Percentiles rank a stretch among this genome's conserved stretches.
Conservation (phyloP, 2,329 filamentous ascomycete species). For the Penicillium sclerotiorum region DNA sequence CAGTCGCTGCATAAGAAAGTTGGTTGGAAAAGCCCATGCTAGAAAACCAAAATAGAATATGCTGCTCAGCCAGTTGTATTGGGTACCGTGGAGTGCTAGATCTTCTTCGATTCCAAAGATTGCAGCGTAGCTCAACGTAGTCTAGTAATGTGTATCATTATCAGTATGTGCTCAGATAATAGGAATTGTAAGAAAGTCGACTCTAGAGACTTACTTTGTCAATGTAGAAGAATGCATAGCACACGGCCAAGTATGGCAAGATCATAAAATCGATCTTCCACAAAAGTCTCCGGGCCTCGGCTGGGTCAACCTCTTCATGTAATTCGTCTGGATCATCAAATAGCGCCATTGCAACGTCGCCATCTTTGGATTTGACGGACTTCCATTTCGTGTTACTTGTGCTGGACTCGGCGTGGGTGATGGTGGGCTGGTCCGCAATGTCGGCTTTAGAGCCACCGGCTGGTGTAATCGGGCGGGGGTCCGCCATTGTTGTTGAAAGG, state of each 20-base stretch:
- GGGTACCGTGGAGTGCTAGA: constrained; percentile 57
- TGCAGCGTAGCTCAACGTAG: constrained; percentile 64
- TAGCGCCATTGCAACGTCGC: constrained; percentile 55
- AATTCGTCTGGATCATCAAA: constrained; percentile 54
- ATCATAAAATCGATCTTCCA: constrained; percentile 64
- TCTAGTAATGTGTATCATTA: constrained; percentile 37
- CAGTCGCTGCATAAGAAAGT: constrained; percentile 55
- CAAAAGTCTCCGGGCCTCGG: constrained; percentile 51
- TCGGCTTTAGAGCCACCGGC: constrained; percentile 24
- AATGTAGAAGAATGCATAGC: constrained; percentile 58
- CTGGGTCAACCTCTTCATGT: constrained; percentile 49
- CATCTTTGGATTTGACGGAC: constrained; percentile 37
- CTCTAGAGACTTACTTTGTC: constrained; percentile 35
- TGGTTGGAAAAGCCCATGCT: constrained; percentile 58
- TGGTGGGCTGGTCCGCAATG: constrained; percentile 25
- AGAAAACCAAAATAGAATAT: constrained; percentile 62
- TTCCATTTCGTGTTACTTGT: constrained; percentile 30
- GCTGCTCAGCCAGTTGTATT: constrained; percentile 61
- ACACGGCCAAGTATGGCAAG: constrained; percentile 58
- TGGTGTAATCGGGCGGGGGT: constrained; percentile 8
- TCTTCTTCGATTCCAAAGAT: constrained; percentile 66
- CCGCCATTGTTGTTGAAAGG: constrained; percentile 15
- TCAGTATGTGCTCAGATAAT: background rate
- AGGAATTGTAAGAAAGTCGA: background rate
- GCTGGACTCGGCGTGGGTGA: constrained; percentile 33